A percentile compares a stretch with the other conserved stretches of the same genome.
Conservation (phyloP, 441 rosid species). For the Populus hybrid region DNA sequence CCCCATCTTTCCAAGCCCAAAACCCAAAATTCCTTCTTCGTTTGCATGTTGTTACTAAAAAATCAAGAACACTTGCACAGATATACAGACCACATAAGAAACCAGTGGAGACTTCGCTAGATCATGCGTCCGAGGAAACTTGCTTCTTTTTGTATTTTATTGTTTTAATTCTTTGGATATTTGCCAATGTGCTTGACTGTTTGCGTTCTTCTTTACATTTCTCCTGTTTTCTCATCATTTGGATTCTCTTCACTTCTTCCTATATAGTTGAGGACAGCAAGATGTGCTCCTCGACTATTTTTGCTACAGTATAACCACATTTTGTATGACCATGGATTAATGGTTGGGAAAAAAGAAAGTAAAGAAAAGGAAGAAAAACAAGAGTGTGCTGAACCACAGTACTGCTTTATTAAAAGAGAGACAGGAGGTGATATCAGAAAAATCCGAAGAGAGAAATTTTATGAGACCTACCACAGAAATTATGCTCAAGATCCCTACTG, state of each 20-base stretch:
- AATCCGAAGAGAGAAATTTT: background rate
- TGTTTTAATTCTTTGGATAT: background rate
- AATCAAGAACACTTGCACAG: background rate
- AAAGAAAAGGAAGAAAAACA: background rate
- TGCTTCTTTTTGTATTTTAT: background rate
- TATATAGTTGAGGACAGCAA: too few species aligned
- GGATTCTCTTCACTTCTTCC: background rate
- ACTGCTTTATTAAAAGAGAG: background rate
- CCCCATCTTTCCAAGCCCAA: slow-evolving; percentile 20
- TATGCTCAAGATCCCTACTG: background rate
- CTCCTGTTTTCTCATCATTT: background rate
- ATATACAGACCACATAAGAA: slow-evolving; percentile 6
- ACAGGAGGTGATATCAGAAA: background rate
- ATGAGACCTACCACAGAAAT: background rate
- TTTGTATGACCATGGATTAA: too few species aligned
- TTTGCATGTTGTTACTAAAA: too few species aligned
- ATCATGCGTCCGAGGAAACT: slow-evolving; percentile 22
- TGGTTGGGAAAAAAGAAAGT: background rate
- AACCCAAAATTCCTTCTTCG: slow-evolving; percentile 18
- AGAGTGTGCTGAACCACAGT: background rate
- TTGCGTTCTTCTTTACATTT: background rate
- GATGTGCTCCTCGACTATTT: too few species aligned
- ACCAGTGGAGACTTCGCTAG: background rate
- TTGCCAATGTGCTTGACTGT: background rate
- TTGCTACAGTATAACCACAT: too few species aligned